These are phyloP conservation scores for Erysimum cheiranthoides DNA, from an alignment of 345 rosid genomes.

Conservation along the genomic window DNA sequence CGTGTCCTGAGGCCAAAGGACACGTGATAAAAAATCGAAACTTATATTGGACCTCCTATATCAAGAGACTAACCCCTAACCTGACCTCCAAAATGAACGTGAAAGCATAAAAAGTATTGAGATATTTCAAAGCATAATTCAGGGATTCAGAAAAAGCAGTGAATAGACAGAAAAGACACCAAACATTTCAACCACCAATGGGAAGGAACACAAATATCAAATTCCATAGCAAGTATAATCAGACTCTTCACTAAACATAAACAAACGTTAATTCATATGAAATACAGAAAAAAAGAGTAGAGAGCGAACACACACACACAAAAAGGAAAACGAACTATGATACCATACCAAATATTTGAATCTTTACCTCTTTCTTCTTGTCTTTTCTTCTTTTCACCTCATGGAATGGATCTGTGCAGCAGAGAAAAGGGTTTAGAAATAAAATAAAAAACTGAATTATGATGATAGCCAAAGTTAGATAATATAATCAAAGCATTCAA, in stretches of 20 bases:
- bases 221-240: background rate
- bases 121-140: too few relatives aligned
- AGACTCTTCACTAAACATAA: background rate
- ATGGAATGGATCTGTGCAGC: constrained; percentile 71
- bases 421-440: too few relatives aligned
- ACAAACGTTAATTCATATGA: background rate
- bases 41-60: constrained; percentile 23
- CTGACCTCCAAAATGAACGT: too few relatives aligned
- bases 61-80: background rate
- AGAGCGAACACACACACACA: too few relatives aligned
- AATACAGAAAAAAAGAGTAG: too few relatives aligned
- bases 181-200: background rate
- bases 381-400: constrained; percentile 81
- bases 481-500: background rate
- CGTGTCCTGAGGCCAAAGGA: constrained; percentile 54
- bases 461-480: too few relatives aligned
- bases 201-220: background rate
- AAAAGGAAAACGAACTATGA: too few relatives aligned
- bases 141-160: too few relatives aligned
- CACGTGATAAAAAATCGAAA: constrained; percentile 23
- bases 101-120: too few relatives aligned
- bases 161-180: background rate
- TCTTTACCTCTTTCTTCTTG: constrained; percentile 92
- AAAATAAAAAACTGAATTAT: too few relatives aligned
- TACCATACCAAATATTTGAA: too few relatives aligned